Conservation (phyloP, 2,329 filamentous ascomycete species). For the Penicillium sp. region DNA sequence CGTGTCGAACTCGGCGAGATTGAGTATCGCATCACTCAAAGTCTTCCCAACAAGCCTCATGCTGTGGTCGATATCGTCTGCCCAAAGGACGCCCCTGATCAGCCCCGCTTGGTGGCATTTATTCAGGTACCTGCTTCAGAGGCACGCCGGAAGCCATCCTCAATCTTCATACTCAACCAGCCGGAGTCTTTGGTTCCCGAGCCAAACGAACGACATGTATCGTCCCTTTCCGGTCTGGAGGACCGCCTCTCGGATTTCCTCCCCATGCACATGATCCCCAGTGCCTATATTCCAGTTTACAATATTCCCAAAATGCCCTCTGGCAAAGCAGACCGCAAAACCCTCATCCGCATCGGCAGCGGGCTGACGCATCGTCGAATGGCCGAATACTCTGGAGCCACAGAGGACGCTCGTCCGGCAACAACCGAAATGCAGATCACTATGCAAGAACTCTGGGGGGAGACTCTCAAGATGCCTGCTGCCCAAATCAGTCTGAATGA, state of each 20-base stretch:
- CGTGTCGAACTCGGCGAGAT: slow-evolving; percentile 34
- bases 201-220: slow-evolving; percentile 4
- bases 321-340: slow-evolving; percentile 46
- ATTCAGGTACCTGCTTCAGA: slow-evolving; percentile 20
- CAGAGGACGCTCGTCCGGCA: slow-evolving; percentile 35
- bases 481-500: slow-evolving; percentile 10
- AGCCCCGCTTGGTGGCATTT: slow-evolving; percentile 30
- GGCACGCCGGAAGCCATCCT: slow-evolving; percentile 11
- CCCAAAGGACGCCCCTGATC: slow-evolving; percentile 21
- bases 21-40: slow-evolving; percentile 33
- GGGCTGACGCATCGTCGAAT: slow-evolving; percentile 9
- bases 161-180: slow-evolving; percentile 4
- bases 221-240: slow-evolving; percentile 17
- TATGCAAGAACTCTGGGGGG: slow-evolving; percentile 15
- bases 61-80: slow-evolving; percentile 54
- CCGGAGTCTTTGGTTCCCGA: slow-evolving; percentile 6
- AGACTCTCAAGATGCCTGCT: slow-evolving; percentile 29
- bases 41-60: slow-evolving; percentile 28
- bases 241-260: slow-evolving; percentile 21
- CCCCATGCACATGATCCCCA: slow-evolving; percentile 35
- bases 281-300: slow-evolving; percentile 45
- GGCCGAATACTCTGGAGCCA: slow-evolving; percentile 1
- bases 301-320: slow-evolving; percentile 44
- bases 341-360: slow-evolving; percentile 33
- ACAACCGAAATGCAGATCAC: slow-evolving; percentile 10